Evolutionary conservation across 73 alveolate genomes (phyloP).

Genomic region (Loxodes magnus): DNA sequence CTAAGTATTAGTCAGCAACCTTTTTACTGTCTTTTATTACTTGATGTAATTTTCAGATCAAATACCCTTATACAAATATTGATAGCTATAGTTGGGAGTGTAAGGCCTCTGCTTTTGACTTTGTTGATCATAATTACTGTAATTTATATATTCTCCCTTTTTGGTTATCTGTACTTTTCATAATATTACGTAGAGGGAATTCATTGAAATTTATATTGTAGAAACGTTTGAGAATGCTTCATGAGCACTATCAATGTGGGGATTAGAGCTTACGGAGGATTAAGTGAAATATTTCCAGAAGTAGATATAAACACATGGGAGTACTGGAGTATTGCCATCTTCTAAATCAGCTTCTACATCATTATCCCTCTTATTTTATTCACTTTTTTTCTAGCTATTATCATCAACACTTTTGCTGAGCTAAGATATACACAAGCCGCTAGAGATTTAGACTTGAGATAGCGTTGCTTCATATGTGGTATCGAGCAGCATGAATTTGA

Average conservation of each 20-base stretch:
- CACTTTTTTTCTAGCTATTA: slow-evolving; percentile 55
- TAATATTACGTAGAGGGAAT: slow-evolving; percentile 45
- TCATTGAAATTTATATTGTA: slow-evolving; percentile 36
- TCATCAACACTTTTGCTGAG: slow-evolving; percentile 72
- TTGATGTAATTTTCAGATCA: slow-evolving; percentile 52
- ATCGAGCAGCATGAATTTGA: slow-evolving; percentile 35
- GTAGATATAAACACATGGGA: slow-evolving; percentile 8
- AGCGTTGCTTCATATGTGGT: slow-evolving; percentile 66
- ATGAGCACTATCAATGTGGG: slow-evolving; percentile 49
- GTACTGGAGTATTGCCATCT: slow-evolving; percentile 29
- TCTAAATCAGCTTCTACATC: slow-evolving; percentile 39
- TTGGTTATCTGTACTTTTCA: slow-evolving; percentile 56
- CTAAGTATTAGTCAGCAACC: too few relatives aligned
- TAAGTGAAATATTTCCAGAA: slow-evolving; percentile 36
- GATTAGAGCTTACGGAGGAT: slow-evolving; percentile 79
- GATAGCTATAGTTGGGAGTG: slow-evolving; percentile 60
- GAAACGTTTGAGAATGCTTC: slow-evolving; percentile 48
- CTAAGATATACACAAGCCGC: slow-evolving; percentile 44
- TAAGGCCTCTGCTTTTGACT: slow-evolving; percentile 64
- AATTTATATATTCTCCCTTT: slow-evolving; percentile 63
- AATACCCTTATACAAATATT: slow-evolving; percentile 62
- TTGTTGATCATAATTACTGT: slow-evolving; percentile 61
- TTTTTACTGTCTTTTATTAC: slow-evolving; percentile 52
- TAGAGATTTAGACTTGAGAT: slow-evolving; percentile 41
- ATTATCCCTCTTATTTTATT: slow-evolving; percentile 50